phyloP scores from a whole-genome alignment of 1,139 yeast species.

The Sugiyamaella xylanicola region DNA sequence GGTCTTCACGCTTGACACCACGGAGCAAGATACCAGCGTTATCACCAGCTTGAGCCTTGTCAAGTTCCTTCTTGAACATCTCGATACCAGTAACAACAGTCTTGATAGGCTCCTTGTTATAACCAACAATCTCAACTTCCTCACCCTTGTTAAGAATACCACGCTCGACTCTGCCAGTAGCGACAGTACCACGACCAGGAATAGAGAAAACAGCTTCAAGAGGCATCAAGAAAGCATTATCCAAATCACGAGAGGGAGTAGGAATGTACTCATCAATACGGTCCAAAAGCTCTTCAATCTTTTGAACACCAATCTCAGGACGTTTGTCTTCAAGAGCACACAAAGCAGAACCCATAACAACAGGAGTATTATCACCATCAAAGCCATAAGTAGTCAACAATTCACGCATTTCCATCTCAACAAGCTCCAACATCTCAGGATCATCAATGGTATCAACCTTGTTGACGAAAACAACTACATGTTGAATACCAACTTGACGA shows the following conservation, averaged over 20 bases:
- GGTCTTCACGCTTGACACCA: conserved; percentile 98
- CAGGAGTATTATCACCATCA: conserved; percentile 98
- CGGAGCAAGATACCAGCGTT: conserved; percentile 96
- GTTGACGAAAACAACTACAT: conserved; percentile 96
- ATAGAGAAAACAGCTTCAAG: conserved; percentile 97
- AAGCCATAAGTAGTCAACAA: conserved; percentile 86
- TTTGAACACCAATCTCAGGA: conserved; percentile 91
- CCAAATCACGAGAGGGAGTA: conserved; percentile 94
- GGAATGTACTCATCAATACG: conserved; percentile 96
- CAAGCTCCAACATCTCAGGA: conserved; percentile 98
- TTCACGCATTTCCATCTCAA: conserved; percentile 99
- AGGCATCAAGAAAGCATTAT: conserved; percentile 95
- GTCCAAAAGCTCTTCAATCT: conserved; percentile 79
- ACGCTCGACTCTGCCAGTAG: conserved; percentile 98
- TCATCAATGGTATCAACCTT: conserved; percentile 97
- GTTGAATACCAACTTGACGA: conserved; percentile 98
- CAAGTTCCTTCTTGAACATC: conserved; percentile 98
- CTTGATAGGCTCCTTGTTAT: conserved; percentile 82
- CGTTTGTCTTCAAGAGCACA: conserved; percentile 88
- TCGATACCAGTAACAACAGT: conserved; percentile 97
- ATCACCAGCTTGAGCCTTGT: conserved; percentile 98
- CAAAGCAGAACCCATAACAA: conserved; percentile 97
- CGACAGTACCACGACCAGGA: conserved; percentile 99
- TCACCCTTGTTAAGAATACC: conserved; percentile 97
- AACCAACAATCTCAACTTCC: conserved; percentile 96